Conservation (phyloP, 2,329 filamentous ascomycete genomes). For the Fusarium redolens region DNA sequence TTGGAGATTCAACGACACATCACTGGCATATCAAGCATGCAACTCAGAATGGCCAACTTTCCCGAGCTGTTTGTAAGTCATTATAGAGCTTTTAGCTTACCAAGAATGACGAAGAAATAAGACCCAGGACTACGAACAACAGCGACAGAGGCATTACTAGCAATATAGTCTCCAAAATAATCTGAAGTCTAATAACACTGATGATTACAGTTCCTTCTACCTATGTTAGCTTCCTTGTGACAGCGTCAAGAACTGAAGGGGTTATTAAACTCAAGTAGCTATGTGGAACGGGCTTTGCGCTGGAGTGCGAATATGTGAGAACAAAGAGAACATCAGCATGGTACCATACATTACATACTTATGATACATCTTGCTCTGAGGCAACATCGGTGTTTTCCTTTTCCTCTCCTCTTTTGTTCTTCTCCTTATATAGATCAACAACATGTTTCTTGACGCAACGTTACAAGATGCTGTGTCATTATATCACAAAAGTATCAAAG, state of each 20-base stretch:
- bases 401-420: neutral
- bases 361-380: neutral
- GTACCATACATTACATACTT: neutral
- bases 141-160: neutral
- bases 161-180: neutral
- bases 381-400: neutral
- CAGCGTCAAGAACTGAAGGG: neutral
- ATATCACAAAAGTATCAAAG: neutral
- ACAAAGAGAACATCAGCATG: neutral
- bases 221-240: neutral
- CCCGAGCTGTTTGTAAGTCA: neutral
- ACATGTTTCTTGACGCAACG: neutral
- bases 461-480: neutral
- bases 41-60: neutral
- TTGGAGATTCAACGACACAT: neutral
- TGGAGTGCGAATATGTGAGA: neutral
- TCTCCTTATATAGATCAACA: neutral
- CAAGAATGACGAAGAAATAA: neutral
- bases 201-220: neutral
- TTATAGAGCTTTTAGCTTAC: neutral
- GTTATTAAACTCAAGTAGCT: neutral
- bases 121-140: neutral
- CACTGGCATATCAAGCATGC: neutral
- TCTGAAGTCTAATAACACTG: neutral
- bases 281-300: neutral